Evolutionary conservation across 2,329 filamentous ascomycete species (phyloP), one percentile per base, ranked within the genome.

Genomic region (Pseudopyrenochaeta lycopersici): DNA sequence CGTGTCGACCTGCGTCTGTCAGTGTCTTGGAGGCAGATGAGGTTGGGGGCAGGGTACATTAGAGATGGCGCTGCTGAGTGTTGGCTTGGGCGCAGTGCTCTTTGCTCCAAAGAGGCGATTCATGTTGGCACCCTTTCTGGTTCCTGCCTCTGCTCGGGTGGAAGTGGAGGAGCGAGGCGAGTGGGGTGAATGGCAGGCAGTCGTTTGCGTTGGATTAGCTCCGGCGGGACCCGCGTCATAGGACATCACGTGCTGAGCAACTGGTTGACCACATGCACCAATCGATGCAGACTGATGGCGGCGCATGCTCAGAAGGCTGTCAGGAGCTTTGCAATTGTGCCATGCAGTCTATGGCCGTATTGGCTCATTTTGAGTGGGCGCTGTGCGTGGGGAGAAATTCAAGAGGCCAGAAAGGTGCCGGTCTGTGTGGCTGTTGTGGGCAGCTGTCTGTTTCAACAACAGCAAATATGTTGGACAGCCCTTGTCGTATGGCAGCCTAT

Each of bases 81-180:
- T 94, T 12, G 95, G 92, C 79, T 98, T 98, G 49, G 95, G 93
- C 59, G 88, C 88, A 62, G 90, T 88, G 78, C 86, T 89, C 80
- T 93, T 95, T 67, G 89, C 85, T 74, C 95, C 95, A 76, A 99
- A 99, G 67, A 99, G 85, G 68, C 95, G 91, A 77, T 99, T 98
- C 95, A 99, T 98, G 60, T 49, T 82, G 77, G 36, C 3, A 15
- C 4, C 29, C 20, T 38, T 2, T 38, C 12, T 27, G 4, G 23
- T 27, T 27, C 9, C 23, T 27, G 23, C 23, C 23, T 27, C n/a
- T 27, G 23, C 23, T 27, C 4, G 23, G 9, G 9, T 30, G 10
- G 23, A 17, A n/a, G 11, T 23, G 30, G 31, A 14, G 41, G 45
- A 36, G 23, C 44, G 31, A 45, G 36, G 33, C 18, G 46, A 49